Evolutionary conservation across 148 eudicot species (phyloP), one percentile per base, ranked within the genome.

Genomic region (Cornus suecica): DNA sequence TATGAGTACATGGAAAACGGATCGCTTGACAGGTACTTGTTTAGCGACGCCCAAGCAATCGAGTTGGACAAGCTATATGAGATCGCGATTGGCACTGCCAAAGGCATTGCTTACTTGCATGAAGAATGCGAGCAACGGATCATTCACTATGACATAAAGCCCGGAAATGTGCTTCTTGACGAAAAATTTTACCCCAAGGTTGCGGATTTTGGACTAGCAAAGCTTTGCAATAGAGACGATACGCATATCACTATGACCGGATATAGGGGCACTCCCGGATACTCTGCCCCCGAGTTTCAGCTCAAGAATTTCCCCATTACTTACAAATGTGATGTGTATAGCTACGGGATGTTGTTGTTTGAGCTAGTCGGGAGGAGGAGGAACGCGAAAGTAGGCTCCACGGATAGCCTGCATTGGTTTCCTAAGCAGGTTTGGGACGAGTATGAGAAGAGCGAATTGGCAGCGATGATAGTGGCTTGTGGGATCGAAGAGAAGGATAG

Each of bases 1-100:
- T 69, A 23, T 30, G 71, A 69, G 56, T 69, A 69, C 71, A 69
- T 69, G 71, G 71, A 69, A 69, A 41, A 69, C 13, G 71, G 71
- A 41, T 69, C 71, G 0, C 56, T 69, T 0, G 71, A 68, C 2
- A 41, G 25, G 24, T 41, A 41, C 71, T 32, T 68, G 52, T 68
- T 68, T 3, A 13, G 18, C 1, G 71, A 68, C 6, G 11, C 29
- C 11, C 54, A 41, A 23, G 54, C 54, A 32, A 41, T 68, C 41
- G 71, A 68, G 9, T 68, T 51, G 71, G 48, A 37, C 5, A 68
- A 41, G 51, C 30, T 68, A 3, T 52, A 24, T 23, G 71, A 68
- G 15, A 68, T 68, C 14, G 71, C 71, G 10, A 37, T 68, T 68
- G 71, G 71, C 16, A 68, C 71, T 6, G 71, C 71, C 23, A 68